These are phyloP conservation scores for Paraphaeosphaeria sporulosa DNA, from an alignment of 2,329 filamentous ascomycete species.

Conservation along the genomic window DNA sequence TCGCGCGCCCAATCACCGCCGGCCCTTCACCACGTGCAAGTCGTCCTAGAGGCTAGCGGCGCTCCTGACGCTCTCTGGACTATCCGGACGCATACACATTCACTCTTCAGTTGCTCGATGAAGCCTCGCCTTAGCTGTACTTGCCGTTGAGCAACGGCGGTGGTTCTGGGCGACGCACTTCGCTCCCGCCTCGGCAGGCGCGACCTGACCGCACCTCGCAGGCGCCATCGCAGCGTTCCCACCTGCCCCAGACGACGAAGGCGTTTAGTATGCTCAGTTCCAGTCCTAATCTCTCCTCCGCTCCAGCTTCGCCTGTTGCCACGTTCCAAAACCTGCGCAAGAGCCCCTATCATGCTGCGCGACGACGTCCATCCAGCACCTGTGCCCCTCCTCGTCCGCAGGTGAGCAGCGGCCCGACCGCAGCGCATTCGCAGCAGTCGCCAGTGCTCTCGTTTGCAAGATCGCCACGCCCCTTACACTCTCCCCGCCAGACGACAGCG, in stretches of 20 bases:
- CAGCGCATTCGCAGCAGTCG: conserved; percentile 31
- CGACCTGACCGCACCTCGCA: neutral
- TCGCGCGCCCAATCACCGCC: neutral
- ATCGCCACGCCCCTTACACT: conserved; percentile 37
- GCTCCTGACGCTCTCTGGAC: neutral
- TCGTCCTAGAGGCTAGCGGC: neutral
- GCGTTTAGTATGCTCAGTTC: conserved; percentile 41
- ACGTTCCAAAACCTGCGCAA: conserved; percentile 39
- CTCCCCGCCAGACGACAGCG: neutral
- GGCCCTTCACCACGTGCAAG: neutral
- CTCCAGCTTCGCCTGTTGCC: conserved; percentile 45
- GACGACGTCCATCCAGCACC: conserved; percentile 41
- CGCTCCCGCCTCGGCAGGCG: conserved; percentile 2
- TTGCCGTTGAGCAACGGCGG: neutral
- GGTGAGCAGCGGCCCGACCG: conserved; percentile 37
- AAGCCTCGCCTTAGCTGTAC: neutral
- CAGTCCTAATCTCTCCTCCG: conserved; percentile 44
- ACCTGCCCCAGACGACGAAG: neutral
- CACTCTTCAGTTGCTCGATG: conserved; percentile 1
- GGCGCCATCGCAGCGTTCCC: neutral
- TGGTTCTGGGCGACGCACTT: neutral
- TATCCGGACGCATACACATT: neutral
- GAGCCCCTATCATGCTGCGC: conserved; percentile 41
- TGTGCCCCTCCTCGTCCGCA: conserved; percentile 45
- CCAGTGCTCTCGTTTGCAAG: conserved; percentile 30